phyloP scores from a whole-genome alignment of 257 asterid species.

The Cordia subcordata region DNA sequence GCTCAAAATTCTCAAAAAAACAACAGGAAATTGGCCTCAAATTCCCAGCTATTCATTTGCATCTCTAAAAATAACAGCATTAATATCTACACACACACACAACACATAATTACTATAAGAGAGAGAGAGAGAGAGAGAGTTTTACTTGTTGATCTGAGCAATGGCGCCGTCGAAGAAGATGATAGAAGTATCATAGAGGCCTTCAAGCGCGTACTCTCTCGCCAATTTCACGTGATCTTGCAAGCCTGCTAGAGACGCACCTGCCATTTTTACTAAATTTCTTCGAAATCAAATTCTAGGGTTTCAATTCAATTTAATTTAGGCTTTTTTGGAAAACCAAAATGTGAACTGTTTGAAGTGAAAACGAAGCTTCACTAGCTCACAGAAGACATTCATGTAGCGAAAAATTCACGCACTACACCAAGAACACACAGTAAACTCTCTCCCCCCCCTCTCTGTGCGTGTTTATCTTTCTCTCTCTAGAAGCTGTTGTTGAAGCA shows the following conservation, averaged over 20 bases:
- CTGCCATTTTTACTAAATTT: slow-evolving; percentile 38
- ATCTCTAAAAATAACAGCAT: background rate
- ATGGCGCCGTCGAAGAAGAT: slow-evolving; percentile 97
- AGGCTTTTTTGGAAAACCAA: slow-evolving; percentile 16
- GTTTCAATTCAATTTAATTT: slow-evolving; percentile 15
- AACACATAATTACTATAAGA: background rate
- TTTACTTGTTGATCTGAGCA: slow-evolving; percentile 95
- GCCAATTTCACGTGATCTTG: slow-evolving; percentile 93
- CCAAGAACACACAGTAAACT: slow-evolving; percentile 2
- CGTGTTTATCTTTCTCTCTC: slow-evolving; percentile 2
- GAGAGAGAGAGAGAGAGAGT: slow-evolving; percentile 5
- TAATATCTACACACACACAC: background rate
- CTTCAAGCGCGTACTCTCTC: slow-evolving; percentile 90
- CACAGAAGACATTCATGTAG: background rate
- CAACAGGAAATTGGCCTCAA: background rate
- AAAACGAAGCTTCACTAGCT: slow-evolving; percentile 1
- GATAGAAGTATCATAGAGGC: slow-evolving; percentile 77
- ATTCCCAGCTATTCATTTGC: too few species aligned
- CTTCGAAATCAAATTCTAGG: slow-evolving; percentile 10
- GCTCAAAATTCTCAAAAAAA: background rate
- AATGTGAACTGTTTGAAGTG: slow-evolving; percentile 5
- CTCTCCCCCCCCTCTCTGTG: background rate
- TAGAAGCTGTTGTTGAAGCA: background rate
- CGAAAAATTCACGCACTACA: background rate
- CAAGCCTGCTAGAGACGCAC: slow-evolving; percentile 65